Percentiles rank a stretch among this genome's conserved stretches.
phyloP scores from a whole-genome alignment of 192 early-diverging fungal species.

The Entophlyctis luteolus region DNA sequence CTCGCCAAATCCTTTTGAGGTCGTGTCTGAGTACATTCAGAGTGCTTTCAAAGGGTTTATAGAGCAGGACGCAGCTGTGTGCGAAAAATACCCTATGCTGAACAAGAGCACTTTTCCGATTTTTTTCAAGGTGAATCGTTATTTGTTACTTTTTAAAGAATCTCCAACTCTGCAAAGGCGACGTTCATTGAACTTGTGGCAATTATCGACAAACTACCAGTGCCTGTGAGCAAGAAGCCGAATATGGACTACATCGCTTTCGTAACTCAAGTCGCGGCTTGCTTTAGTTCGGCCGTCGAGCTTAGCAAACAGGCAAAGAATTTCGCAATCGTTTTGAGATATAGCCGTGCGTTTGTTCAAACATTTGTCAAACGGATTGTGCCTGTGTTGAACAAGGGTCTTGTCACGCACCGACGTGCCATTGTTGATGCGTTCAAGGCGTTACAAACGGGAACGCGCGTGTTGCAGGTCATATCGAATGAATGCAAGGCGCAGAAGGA shows the following conservation, averaged over 20 bases:
- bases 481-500: conserved; percentile 18
- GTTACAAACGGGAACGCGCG: conserved; percentile 16
- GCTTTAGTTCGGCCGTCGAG: conserved; percentile 5
- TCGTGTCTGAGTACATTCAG: conserved; percentile 12
- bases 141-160: not conserved
- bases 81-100: conserved; percentile 14
- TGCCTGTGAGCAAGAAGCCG: not conserved
- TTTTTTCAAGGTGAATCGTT: conserved; percentile 16
- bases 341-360: conserved; percentile 7
- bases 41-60: conserved; percentile 1
- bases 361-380: conserved; percentile 8
- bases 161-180: not conserved
- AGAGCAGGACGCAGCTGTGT: not conserved
- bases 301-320: conserved; percentile 4
- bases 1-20: not conserved
- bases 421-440: not conserved
- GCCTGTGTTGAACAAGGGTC: not conserved
- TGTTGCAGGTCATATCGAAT: conserved; percentile 17
- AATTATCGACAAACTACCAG: not conserved
- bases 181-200: conserved; percentile 11
- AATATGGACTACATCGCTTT: not conserved
- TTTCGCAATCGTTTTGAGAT: not conserved
- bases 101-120: conserved; percentile 7
- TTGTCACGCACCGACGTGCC: not conserved
- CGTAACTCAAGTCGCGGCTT: not conserved